Evolutionary conservation across 306 rosid genomes (phyloP).

Genomic region (Castanea crenata): DNA sequence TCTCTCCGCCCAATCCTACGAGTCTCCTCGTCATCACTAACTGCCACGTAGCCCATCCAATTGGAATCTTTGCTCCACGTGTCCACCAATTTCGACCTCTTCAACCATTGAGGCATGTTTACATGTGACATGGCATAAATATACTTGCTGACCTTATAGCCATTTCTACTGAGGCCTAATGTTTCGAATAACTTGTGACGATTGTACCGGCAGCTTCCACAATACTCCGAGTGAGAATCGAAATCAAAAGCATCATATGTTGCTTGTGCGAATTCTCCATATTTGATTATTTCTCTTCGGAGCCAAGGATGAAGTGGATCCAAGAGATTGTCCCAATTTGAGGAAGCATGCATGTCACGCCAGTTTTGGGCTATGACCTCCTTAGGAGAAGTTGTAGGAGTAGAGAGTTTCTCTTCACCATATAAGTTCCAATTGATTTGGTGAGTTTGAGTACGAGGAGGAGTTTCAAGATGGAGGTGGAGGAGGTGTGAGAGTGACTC

Average conservation of each 20-base stretch:
- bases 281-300: constrained; percentile 61
- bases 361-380: constrained; percentile 48
- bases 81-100: constrained; percentile 46
- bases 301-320: constrained; percentile 64
- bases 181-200: constrained; percentile 32
- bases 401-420: constrained; percentile 32
- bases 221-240: constrained; percentile 52
- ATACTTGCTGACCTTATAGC: constrained; percentile 47
- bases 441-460: constrained; percentile 11
- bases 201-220: constrained; percentile 65
- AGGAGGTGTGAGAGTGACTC: constrained; percentile 50
- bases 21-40: constrained; percentile 53
- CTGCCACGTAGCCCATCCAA: constrained; percentile 65
- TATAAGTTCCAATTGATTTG: constrained; percentile 8
- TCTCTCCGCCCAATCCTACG: constrained; percentile 58
- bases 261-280: constrained; percentile 73
- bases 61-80: constrained; percentile 70
- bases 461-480: constrained; percentile 41
- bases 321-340: constrained; percentile 39
- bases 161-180: constrained; percentile 36
- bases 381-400: constrained; percentile 54
- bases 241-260: constrained; percentile 72
- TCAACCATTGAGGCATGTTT: constrained; percentile 58
- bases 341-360: constrained; percentile 54
- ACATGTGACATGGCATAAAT: constrained; percentile 64